Conservation (phyloP, 2,329 filamentous ascomycete genomes). For the Curvularia sp. region DNA sequence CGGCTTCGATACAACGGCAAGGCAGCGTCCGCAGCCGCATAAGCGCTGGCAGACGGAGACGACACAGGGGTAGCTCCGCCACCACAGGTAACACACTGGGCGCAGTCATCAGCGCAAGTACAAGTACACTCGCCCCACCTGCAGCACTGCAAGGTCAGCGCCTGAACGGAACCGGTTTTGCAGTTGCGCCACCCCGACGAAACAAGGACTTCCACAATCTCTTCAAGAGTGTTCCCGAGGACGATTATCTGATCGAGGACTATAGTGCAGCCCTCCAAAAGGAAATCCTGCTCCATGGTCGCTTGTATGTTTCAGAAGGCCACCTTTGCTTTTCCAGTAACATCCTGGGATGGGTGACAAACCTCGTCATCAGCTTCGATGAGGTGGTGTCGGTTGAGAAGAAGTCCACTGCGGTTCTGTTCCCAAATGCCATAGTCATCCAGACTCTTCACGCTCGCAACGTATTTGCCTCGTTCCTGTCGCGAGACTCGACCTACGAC, state of each 20-base stretch:
- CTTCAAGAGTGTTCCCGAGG: constrained; percentile 96
- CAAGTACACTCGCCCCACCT: constrained; percentile 71
- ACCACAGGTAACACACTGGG: constrained; percentile 71
- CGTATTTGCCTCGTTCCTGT: constrained; percentile 93
- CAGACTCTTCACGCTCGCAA: constrained; percentile 95
- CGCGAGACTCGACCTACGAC: constrained; percentile 94
- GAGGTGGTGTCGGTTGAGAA: constrained; percentile 98
- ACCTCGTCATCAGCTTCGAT: constrained; percentile 96
- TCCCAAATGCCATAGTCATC: constrained; percentile 97
- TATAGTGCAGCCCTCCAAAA: constrained; percentile 96
- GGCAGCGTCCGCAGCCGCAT: constrained; percentile 62
- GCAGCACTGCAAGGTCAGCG: constrained; percentile 69
- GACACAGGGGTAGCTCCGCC: constrained; percentile 82
- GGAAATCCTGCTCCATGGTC: constrained; percentile 91
- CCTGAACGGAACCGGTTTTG: constrained; percentile 92
- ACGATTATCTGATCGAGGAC: constrained; percentile 97
- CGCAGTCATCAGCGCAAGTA: constrained; percentile 74
- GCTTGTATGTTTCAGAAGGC: constrained; percentile 94
- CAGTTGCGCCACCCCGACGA: constrained; percentile 92
- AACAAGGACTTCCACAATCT: constrained; percentile 93
- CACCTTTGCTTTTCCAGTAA: constrained; percentile 99
- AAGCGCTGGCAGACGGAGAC: constrained; percentile 60
- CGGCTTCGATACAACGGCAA: constrained; percentile 59
- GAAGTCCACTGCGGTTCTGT: constrained; percentile 90
- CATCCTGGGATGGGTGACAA: constrained; percentile 97